Base-by-base conservation (phyloP, 2,329 filamentous ascomycete species). In the Aureobasidium lini region DNA sequence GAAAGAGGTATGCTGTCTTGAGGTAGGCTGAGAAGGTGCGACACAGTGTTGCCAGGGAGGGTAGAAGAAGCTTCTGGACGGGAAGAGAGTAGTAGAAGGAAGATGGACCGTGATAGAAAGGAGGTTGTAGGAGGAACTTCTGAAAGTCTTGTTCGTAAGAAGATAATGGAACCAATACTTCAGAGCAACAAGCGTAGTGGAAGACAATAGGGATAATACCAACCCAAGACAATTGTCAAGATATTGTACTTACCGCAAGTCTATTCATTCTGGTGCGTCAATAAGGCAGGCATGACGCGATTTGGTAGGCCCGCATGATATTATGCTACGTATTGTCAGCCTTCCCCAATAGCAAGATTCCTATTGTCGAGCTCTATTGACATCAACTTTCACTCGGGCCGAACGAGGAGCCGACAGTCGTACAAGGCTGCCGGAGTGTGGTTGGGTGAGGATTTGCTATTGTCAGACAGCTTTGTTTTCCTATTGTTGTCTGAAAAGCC, bases 191-290 rank as follows among this genome's bases (percentile, higher is more conserved):
- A 36, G 43, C 29, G 50, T 29, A 54, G 15, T 34, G 28, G 28
- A 9, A 31, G 50, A 44, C 37, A 44, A 54, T 34, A 54, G 42
- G 15, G 10, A 23, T 9, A 18, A 52, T 15, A 40, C 48, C 23
- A 23, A 23, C 2, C 23, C 23, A 36, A 52, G 36, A 52, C 36
- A 29, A 10, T 39, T 16, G 23, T 23, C 11, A 23, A 31, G 9
- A 18, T 42, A 42, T 10, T 46, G 52, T 46, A 57, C 52, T 31
- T 54, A 54, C 39, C n/a, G 23, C 29, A 44, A 23, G 13, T 42
- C 13, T 37, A 37, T 46, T 57, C 52, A 46, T 57, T 46, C 40
- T 46, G 40, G 52, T 57, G 28, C 40, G 46, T 57, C 52, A 57
- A 57, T 57, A 57, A 32, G 40, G 32, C 29, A 43, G 29, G 31